Percentiles rank a stretch among this genome's conserved stretches.
phyloP scores from a whole-genome alignment of 805 yeast genomes.

The Metschnikowia borealis region DNA sequence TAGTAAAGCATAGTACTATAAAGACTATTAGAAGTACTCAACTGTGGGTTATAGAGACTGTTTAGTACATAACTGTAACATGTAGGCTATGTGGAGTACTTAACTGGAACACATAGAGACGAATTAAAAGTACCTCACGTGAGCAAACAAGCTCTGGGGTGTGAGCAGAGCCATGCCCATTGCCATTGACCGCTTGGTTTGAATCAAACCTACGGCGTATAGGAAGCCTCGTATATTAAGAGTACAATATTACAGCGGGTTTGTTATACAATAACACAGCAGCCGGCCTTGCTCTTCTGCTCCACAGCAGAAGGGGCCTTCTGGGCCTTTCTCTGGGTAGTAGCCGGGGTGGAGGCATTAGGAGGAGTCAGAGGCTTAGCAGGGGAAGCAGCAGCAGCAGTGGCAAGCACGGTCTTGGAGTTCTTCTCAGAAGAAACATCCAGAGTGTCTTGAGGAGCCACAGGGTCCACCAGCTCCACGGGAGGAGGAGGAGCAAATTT shows the following conservation, averaged over 20 bases:
- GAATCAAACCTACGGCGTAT: too few species aligned
- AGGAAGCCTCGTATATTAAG: background rate
- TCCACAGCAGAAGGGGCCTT: conserved; percentile 7
- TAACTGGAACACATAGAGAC: too few species aligned
- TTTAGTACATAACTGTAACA: too few species aligned
- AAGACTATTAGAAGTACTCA: too few species aligned
- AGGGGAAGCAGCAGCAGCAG: background rate
- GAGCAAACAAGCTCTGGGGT: too few species aligned
- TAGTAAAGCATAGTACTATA: too few species aligned
- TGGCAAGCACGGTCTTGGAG: background rate
- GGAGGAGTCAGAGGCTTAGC: background rate
- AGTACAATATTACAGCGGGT: background rate
- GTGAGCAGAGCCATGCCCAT: too few species aligned
- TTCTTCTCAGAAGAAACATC: conserved; percentile 1
- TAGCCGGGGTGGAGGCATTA: conserved; percentile 4
- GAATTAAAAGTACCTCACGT: too few species aligned
- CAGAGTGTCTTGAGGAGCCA: background rate
- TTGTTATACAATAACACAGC: conserved; percentile 19
- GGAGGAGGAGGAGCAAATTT: conserved; percentile 5
- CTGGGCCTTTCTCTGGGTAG: conserved; percentile 13
- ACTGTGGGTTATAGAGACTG: too few species aligned
- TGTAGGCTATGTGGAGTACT: too few species aligned
- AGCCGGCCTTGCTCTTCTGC: conserved; percentile 16
- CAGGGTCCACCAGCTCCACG: conserved; percentile 1
- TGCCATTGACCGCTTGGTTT: too few species aligned